Conservation (phyloP, 1,284 basidiomycete species). For the Irpex sp. region DNA sequence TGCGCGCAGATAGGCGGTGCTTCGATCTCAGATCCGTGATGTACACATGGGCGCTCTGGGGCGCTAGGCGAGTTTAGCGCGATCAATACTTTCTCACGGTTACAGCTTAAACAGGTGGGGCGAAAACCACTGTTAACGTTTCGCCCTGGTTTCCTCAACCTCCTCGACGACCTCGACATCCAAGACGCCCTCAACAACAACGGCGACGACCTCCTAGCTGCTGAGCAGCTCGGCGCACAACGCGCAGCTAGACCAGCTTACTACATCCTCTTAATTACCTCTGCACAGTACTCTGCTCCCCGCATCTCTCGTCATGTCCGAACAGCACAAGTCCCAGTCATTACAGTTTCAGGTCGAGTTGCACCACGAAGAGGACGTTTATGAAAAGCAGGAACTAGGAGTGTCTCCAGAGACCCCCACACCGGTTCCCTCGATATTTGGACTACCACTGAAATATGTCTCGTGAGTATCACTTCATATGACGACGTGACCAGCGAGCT, state of each 20-base stretch:
- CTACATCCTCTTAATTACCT: slow-evolving; percentile 16
- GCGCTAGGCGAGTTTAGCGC: background rate
- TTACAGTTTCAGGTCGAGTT: slow-evolving; percentile 22
- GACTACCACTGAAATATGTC: slow-evolving; percentile 75
- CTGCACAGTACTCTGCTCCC: slow-evolving; percentile 19
- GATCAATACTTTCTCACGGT: slow-evolving; percentile 1
- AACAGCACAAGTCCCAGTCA: slow-evolving; percentile 23
- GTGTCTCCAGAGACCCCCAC: slow-evolving; percentile 29
- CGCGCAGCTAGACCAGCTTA: background rate
- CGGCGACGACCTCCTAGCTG: slow-evolving; percentile 19
- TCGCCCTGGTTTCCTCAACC: background rate
- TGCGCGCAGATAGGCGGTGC: too few relatives aligned
- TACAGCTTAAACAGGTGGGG: background rate
- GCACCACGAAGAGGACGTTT: slow-evolving; percentile 29
- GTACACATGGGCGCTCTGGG: background rate
- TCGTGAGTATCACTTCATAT: slow-evolving; percentile 51
- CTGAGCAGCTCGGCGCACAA: slow-evolving; percentile 25
- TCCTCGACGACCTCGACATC: background rate
- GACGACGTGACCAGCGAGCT: background rate
- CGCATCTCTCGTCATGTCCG: slow-evolving; percentile 24
- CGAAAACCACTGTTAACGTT: background rate
- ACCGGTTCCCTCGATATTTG: slow-evolving; percentile 54
- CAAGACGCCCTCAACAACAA: background rate
- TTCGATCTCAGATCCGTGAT: too few relatives aligned
- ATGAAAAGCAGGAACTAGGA: slow-evolving; percentile 46